Conservation (phyloP, 495 filamentous ascomycete species). For the Aspergillus mulundensis region DNA sequence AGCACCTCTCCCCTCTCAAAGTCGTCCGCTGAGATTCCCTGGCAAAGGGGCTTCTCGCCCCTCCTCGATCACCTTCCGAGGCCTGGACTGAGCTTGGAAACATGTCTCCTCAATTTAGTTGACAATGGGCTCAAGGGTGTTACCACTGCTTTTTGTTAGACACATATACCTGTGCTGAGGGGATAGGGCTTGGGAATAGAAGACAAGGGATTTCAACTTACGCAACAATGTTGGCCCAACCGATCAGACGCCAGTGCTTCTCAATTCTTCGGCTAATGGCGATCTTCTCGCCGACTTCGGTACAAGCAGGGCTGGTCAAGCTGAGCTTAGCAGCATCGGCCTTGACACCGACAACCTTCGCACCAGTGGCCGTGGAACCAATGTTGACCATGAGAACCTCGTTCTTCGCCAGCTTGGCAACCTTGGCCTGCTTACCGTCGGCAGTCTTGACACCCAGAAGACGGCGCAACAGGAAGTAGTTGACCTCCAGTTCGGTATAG, state of each 20-base stretch:
- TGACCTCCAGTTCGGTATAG: conserved; percentile 96
- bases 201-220: conserved; percentile 36
- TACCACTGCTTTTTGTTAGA: conserved; percentile 38
- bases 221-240: conserved; percentile 89
- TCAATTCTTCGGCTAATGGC: conserved; percentile 93
- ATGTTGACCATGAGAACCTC: conserved; percentile 99
- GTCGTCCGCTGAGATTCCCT: conserved; percentile 10
- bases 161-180: conserved; percentile 1
- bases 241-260: conserved; percentile 98
- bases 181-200: not conserved
- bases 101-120: conserved; percentile 30
- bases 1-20: conserved; percentile 16
- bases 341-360: conserved; percentile 93
- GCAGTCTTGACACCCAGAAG: conserved; percentile 95
- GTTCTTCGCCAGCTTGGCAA: conserved; percentile 94
- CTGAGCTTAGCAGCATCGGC: conserved; percentile 91
- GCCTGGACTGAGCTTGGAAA: conserved; percentile 13
- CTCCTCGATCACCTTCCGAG: conserved; percentile 10
- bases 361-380: conserved; percentile 90
- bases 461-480: conserved; percentile 94
- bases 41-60: conserved; percentile 8
- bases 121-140: conserved; percentile 50
- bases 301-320: conserved; percentile 87
- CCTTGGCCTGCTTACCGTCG: conserved; percentile 98
- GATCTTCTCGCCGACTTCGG: conserved; percentile 94